phyloP scores from a whole-genome alignment of 108 stramenopile species.

The Cylindrotheca fusiformis region DNA sequence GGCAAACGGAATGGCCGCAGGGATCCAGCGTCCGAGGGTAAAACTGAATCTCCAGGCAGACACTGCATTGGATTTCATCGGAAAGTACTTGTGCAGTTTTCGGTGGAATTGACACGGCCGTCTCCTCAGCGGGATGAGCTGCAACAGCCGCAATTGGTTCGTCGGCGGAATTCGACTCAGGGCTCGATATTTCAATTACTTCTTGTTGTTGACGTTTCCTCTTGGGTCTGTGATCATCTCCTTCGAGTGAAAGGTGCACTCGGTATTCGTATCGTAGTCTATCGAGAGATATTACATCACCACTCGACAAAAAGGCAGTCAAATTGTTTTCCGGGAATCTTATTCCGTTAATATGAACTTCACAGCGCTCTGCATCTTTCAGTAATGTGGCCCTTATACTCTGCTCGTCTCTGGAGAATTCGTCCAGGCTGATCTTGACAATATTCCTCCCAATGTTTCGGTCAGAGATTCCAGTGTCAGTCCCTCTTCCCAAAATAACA shows the following conservation, averaged over 20 bases:
- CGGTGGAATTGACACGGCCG: background rate
- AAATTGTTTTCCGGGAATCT: background rate
- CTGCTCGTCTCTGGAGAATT: background rate
- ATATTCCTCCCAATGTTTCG: background rate
- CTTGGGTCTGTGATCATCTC: background rate
- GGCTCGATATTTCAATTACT: background rate
- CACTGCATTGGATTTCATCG: constrained; percentile 24
- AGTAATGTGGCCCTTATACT: background rate
- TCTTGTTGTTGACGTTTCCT: background rate
- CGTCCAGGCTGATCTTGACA: constrained; percentile 1
- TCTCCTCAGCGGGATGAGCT: background rate
- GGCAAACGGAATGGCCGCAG: constrained; percentile 35
- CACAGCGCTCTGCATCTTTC: background rate
- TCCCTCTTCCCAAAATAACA: constrained; percentile 3
- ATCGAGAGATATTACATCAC: constrained; percentile 15
- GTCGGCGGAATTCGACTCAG: too few relatives aligned
- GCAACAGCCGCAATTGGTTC: background rate
- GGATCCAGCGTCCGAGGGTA: constrained; percentile 18
- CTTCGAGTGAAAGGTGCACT: background rate
- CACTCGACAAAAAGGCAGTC: constrained; percentile 3
- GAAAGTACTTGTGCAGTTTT: constrained; percentile 1
- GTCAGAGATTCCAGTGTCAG: constrained; percentile 8
- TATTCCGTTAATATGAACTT: constrained; percentile 12
- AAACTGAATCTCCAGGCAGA: constrained; percentile 33
- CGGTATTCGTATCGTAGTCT: constrained; percentile 16